Conservation (phyloP, 1,139 yeast species). For the Hemisphaericaspora xylanilytica region DNA sequence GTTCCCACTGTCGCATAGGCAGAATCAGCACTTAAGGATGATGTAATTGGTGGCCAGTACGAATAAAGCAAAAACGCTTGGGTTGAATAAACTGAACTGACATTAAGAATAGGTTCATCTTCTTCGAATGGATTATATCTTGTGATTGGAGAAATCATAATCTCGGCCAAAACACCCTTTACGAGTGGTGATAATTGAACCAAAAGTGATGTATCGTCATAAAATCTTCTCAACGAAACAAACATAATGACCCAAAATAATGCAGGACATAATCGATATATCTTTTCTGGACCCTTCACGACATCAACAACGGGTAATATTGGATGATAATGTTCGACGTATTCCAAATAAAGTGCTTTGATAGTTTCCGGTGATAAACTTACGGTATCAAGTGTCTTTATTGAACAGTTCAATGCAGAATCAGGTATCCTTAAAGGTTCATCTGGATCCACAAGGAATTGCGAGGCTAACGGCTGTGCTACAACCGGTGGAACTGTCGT, state of each 20-base stretch:
- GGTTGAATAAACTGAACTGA: constrained; percentile 90
- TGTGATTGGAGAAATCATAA: constrained; percentile 86
- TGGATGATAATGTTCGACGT: constrained; percentile 72
- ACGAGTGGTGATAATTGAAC: constrained; percentile 65
- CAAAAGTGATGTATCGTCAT: constrained; percentile 37
- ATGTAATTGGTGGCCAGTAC: constrained; percentile 94
- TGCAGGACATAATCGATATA: constrained; percentile 78
- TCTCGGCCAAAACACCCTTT: constrained; percentile 77
- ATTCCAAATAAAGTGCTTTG: constrained; percentile 64
- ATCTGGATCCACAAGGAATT: not conserved
- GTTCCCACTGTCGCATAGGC: constrained; percentile 94
- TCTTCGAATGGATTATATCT: constrained; percentile 72
- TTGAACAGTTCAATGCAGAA: constrained; percentile 49
- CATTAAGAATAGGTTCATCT: constrained; percentile 79
- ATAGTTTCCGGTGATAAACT: constrained; percentile 61
- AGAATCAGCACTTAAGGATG: constrained; percentile 91
- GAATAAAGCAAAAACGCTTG: constrained; percentile 88
- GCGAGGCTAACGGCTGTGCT: not conserved
- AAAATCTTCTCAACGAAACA: constrained; percentile 66
- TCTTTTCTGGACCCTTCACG: constrained; percentile 72
- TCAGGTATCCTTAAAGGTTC: constrained; percentile 29
- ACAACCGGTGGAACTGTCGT: not conserved
- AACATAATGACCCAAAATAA: constrained; percentile 93
- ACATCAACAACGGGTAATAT: constrained; percentile 87
- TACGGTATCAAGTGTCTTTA: constrained; percentile 68